A percentile compares a stretch with the other conserved stretches of the same genome.
Conservation (phyloP, 2,329 filamentous ascomycete genomes). For the Ceratocystis diversiconidia region DNA sequence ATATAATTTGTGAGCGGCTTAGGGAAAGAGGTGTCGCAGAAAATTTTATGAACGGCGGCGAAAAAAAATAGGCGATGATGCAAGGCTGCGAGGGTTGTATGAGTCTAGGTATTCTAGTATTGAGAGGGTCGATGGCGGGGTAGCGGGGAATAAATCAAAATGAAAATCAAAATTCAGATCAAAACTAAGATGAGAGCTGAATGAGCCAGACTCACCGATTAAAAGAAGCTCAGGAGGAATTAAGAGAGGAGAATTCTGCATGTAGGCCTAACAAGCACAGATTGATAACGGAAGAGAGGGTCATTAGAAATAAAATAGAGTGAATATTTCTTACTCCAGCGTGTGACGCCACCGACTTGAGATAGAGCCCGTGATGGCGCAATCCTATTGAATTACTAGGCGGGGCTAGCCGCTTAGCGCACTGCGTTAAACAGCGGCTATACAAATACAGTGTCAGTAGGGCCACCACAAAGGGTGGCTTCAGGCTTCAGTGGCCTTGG, state of each 20-base stretch:
- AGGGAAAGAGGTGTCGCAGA: neutral
- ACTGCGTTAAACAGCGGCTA: neutral
- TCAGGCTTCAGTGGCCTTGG: neutral
- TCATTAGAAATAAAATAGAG: neutral
- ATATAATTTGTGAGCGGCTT: neutral
- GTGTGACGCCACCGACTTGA: constrained; percentile 10
- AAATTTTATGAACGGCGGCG: neutral
- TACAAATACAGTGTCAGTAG: neutral
- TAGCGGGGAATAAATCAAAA: constrained; percentile 7
- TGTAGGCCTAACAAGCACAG: neutral
- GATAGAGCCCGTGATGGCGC: neutral
- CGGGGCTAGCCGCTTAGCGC: neutral
- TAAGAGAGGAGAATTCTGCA: neutral
- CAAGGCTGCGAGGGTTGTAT: neutral
- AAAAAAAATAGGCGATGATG: neutral
- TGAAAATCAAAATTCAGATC: neutral
- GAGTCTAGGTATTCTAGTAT: neutral
- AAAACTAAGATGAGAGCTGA: neutral
- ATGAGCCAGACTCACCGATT: neutral
- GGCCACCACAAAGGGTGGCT: neutral
- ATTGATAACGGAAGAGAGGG: constrained; percentile 13
- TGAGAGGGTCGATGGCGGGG: constrained; percentile 8
- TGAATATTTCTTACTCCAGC: neutral
- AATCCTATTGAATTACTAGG: neutral
- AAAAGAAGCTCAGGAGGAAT: neutral